Conservation (phyloP, 148 eudicot genomes). For the Rhododendron mucronatum region DNA sequence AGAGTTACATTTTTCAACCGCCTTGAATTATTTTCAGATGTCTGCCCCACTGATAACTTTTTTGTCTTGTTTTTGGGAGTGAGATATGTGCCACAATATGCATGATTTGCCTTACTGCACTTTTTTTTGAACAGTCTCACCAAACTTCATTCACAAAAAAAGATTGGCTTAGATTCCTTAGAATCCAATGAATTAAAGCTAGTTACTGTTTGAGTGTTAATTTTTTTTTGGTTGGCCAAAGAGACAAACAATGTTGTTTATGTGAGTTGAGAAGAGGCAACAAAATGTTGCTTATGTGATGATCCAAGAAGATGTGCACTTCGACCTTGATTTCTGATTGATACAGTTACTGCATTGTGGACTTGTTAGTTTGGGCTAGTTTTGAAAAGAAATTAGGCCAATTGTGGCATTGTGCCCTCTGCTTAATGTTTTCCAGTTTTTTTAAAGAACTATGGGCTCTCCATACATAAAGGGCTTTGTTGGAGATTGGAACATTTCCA, state of each 20-base stretch:
- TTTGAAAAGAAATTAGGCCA: background rate
- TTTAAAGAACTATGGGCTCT: background rate
- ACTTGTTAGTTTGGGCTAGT: background rate
- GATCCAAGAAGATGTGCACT: background rate
- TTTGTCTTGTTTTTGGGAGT: background rate
- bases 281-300: background rate
- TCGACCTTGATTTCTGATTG: background rate
- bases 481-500: background rate
- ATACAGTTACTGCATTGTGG: background rate
- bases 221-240: background rate
- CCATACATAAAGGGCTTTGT: background rate
- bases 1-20: background rate
- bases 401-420: background rate
- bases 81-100: background rate
- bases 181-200: background rate
- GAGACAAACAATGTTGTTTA: background rate
- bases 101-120: background rate
- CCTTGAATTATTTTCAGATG: background rate
- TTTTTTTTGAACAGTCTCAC: background rate
- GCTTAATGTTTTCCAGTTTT: background rate
- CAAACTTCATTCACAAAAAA: background rate
- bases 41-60: background rate
- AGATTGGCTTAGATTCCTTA: background rate
- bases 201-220: background rate
- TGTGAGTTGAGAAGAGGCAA: background rate